Percentiles rank a stretch among this genome's conserved stretches.
Conservation (phyloP, 139 green algal species). For the Eudorina sp. region DNA sequence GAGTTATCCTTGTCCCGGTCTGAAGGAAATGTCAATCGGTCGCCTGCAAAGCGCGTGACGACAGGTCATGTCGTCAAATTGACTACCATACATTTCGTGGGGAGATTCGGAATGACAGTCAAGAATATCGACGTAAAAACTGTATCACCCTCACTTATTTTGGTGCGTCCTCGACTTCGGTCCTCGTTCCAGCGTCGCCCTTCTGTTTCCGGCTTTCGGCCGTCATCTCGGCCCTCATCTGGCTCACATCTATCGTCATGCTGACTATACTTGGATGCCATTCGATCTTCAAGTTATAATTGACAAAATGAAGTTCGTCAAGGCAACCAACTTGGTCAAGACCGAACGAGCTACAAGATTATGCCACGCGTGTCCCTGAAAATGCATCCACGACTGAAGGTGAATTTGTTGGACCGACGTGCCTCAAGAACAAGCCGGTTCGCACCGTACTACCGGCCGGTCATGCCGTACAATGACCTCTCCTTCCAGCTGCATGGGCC, state of each 20-base stretch:
- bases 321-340: no score
- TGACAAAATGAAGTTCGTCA: background rate
- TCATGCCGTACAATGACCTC: no score
- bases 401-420: no score
- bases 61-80: background rate
- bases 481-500: no score
- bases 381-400: no score
- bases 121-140: background rate
- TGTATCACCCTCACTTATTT: background rate
- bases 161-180: background rate
- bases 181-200: background rate
- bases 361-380: no score
- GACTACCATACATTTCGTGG: background rate
- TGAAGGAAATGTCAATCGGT: conserved; percentile 16
- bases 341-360: no score
- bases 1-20: background rate
- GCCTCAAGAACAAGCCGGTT: no score
- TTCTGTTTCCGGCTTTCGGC: background rate
- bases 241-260: conserved; percentile 9
- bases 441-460: no score
- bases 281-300: no score
- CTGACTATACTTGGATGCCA: conserved; percentile 2
- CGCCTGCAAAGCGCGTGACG: background rate
- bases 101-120: background rate
- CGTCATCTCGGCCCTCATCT: background rate